phyloP scores from a whole-genome alignment of 2,329 filamentous ascomycete genomes.

The Elsinoe ampelina region DNA sequence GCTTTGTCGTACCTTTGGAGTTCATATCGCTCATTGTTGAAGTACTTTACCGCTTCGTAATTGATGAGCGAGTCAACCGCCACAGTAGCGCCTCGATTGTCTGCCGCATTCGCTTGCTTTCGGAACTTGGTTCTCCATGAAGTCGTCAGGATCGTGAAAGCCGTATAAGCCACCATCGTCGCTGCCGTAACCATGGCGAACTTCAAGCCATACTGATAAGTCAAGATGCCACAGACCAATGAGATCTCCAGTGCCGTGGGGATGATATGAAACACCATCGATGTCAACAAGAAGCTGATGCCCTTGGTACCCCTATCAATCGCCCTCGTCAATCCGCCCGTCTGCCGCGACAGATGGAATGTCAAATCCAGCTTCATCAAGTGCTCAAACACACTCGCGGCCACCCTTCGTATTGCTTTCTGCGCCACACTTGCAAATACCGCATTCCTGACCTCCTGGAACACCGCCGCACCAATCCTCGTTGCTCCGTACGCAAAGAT shows the following conservation, averaged over 20 bases:
- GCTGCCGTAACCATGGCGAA: constrained; percentile 84
- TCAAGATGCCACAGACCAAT: constrained; percentile 92
- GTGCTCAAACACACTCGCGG: constrained; percentile 86
- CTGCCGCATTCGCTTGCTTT: constrained; percentile 87
- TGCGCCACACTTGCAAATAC: constrained; percentile 96
- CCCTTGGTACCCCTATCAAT: constrained; percentile 97
- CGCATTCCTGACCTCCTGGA: constrained; percentile 89
- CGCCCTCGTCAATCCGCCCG: constrained; percentile 83
- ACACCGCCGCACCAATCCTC: constrained; percentile 77
- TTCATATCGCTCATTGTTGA: constrained; percentile 97
- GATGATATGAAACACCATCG: constrained; percentile 96
- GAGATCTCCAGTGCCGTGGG: constrained; percentile 89
- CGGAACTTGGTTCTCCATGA: constrained; percentile 96
- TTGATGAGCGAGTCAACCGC: constrained; percentile 97
- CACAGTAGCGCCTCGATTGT: constrained; percentile 90
- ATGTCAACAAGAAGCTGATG: constrained; percentile 92
- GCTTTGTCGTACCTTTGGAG: constrained; percentile 83
- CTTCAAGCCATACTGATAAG: constrained; percentile 85
- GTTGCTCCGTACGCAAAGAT: constrained; percentile 88
- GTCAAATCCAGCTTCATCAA: constrained; percentile 78
- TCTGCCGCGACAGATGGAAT: constrained; percentile 91
- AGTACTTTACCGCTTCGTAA: constrained; percentile 98
- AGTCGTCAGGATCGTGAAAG: constrained; percentile 95
- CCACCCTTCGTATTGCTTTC: constrained; percentile 87
- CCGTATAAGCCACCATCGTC: constrained; percentile 89